Evolutionary conservation across 2,329 filamentous ascomycete species (phyloP).

Genomic region (Colletotrichum sublineola): DNA sequence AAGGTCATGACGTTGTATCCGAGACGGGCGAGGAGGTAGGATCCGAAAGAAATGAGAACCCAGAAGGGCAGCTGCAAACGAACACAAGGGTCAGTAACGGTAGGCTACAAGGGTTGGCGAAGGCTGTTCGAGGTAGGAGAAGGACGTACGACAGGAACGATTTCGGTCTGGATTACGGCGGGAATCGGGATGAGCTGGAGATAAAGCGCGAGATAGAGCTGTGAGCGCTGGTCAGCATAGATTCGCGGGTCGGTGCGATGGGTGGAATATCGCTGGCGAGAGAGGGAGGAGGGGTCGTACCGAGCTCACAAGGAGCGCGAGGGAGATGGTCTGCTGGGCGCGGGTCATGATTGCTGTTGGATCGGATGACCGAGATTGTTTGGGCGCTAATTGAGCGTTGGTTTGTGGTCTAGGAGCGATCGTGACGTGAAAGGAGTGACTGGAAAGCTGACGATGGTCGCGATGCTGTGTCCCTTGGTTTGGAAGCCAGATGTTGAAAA

Average conservation of each 20-base stretch:
- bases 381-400: neutral
- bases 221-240: constrained; percentile 43
- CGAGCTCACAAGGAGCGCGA: constrained; percentile 88
- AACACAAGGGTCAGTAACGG: constrained; percentile 22
- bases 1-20: constrained; percentile 95
- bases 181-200: constrained; percentile 87
- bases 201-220: constrained; percentile 92
- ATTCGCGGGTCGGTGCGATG: neutral
- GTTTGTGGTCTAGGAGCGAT: neutral
- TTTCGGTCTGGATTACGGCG: constrained; percentile 80
- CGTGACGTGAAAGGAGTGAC: constrained; percentile 37
- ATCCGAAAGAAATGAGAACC: constrained; percentile 89
- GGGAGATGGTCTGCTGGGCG: constrained; percentile 91
- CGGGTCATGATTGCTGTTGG: constrained; percentile 82
- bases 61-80: constrained; percentile 87
- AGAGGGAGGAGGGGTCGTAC: constrained; percentile 64
- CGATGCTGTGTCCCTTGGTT: constrained; percentile 15
- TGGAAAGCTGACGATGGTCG: constrained; percentile 30
- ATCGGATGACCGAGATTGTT: neutral
- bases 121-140: neutral
- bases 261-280: neutral
- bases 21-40: constrained; percentile 91
- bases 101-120: constrained; percentile 1
- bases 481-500: constrained; percentile 31
- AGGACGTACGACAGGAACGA: constrained; percentile 86